Evolutionary conservation across 2,329 filamentous ascomycete species (phyloP).

Genomic region (Alternaria dauci): DNA sequence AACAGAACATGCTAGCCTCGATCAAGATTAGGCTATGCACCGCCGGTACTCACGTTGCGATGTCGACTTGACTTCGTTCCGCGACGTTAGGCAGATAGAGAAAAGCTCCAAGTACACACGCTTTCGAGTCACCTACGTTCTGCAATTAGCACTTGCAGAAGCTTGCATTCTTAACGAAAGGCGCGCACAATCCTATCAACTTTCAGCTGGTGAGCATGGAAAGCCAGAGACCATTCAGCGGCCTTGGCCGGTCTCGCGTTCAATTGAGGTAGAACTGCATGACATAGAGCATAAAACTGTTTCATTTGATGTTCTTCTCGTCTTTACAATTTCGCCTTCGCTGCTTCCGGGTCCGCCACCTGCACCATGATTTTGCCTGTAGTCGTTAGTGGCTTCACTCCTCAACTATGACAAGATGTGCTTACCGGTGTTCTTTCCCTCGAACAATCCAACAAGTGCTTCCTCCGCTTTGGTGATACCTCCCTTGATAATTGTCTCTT

Average conservation of each 20-base stretch:
- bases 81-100: too few relatives aligned
- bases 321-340: conserved; percentile 48
- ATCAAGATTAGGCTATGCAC: not conserved
- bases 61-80: too few relatives aligned
- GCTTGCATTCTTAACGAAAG: not conserved
- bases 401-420: conserved; percentile 12
- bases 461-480: conserved; percentile 70
- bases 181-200: not conserved
- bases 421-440: conserved; percentile 75
- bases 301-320: not conserved
- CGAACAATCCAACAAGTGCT: conserved; percentile 70
- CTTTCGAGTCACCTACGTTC: too few relatives aligned
- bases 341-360: conserved; percentile 51
- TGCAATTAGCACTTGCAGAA: too few relatives aligned
- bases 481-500: conserved; percentile 75
- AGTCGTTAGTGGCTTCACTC: conserved; percentile 16
- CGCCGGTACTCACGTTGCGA: too few relatives aligned
- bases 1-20: not conserved
- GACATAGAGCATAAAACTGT: not conserved
- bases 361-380: conserved; percentile 64
- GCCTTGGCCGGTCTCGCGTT: not conserved
- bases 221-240: not conserved
- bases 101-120: too few relatives aligned
- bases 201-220: not conserved
- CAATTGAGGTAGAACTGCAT: not conserved